These are phyloP conservation scores for Helichrysum umbraculigerum DNA, from an alignment of 129 eudicot genomes.

Conservation along the genomic window DNA sequence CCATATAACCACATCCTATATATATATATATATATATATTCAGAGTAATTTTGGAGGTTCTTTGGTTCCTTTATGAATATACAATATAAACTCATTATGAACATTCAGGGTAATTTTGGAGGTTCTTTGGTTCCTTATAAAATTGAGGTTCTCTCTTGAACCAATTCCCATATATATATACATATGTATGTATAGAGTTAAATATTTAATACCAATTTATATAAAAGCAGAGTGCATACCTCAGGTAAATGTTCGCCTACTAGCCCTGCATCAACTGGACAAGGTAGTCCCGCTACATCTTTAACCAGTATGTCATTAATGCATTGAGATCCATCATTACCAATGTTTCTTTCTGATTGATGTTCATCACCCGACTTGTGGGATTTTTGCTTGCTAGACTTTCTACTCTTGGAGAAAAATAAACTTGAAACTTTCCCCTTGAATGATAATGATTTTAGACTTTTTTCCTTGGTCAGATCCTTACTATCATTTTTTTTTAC, in stretches of 20 bases:
- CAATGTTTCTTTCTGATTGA: slow-evolving; percentile 35
- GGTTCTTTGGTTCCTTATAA: too few relatives aligned
- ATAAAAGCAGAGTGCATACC: slow-evolving; percentile 36
- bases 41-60: too few relatives aligned
- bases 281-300: neutral
- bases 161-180: too few relatives aligned
- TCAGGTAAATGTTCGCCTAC: slow-evolving; percentile 36
- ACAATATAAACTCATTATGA: too few relatives aligned
- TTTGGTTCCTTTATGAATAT: too few relatives aligned
- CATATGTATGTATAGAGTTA: too few relatives aligned
- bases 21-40: too few relatives aligned
- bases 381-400: slow-evolving; percentile 52
- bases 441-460: slow-evolving; percentile 49
- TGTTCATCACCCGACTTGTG: slow-evolving; percentile 41
- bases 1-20: too few relatives aligned
- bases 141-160: too few relatives aligned
- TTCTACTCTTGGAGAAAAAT: slow-evolving; percentile 79
- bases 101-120: too few relatives aligned
- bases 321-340: slow-evolving; percentile 36
- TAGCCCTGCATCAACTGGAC: slow-evolving; percentile 23
- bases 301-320: slow-evolving; percentile 28
- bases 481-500: slow-evolving; percentile 45
- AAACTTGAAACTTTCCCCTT: slow-evolving; percentile 80
- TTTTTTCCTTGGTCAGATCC: slow-evolving; percentile 49
- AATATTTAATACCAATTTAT: neutral